Evolutionary conservation across 202 grass and related monocot species (phyloP).

Genomic region (Setaria viridis): DNA sequence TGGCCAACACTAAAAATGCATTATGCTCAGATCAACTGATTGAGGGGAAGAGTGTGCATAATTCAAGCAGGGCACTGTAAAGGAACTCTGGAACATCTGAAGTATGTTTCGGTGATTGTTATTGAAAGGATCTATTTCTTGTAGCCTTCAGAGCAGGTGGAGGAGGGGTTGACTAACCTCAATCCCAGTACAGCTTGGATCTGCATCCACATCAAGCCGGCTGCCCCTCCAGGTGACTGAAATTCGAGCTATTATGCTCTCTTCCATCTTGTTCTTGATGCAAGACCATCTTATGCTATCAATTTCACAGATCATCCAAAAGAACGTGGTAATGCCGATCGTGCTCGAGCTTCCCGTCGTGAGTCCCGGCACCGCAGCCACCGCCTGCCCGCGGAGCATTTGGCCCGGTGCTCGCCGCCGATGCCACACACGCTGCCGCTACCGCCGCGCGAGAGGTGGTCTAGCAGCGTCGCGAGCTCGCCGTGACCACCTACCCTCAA

Average conservation of each 20-base stretch:
- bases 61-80: constrained; percentile 20
- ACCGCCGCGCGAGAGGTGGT: no score
- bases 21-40: constrained; percentile 14
- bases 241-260: constrained; percentile 55
- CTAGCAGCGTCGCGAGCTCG: no score
- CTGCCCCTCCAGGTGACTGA: constrained; percentile 83
- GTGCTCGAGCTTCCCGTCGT: no score
- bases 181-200: constrained; percentile 73
- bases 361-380: no score
- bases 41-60: not conserved
- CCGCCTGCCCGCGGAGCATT: no score
- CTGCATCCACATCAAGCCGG: constrained; percentile 71
- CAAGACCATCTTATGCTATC: constrained; percentile 8
- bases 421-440: no score
- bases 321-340: not conserved
- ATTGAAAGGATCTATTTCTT: constrained; percentile 4
- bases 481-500: no score
- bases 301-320: constrained; percentile 6
- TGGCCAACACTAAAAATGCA: not conserved
- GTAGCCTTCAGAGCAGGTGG: constrained; percentile 7
- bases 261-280: constrained; percentile 57
- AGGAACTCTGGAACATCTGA: not conserved
- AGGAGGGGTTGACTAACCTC: constrained; percentile 57
- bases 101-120: not conserved
- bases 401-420: no score